phyloP scores from a whole-genome alignment of 2,329 filamentous ascomycete genomes.

The Podosphaera xanthii region DNA sequence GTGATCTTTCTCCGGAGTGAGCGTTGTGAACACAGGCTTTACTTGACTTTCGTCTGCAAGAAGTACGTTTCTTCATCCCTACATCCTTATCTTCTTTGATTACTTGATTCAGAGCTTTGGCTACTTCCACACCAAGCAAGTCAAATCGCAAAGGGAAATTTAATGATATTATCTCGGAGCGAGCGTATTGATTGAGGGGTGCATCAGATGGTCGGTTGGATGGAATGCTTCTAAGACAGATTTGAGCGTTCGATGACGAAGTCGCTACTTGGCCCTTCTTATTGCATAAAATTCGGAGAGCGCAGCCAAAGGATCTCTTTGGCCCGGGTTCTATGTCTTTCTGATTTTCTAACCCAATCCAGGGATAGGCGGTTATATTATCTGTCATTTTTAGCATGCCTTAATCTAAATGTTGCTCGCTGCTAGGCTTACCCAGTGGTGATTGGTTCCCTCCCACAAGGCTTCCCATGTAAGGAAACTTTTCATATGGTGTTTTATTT shows the following conservation, averaged over 20 bases:
- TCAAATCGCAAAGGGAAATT: slow-evolving; percentile 49
- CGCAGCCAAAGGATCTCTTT: slow-evolving; percentile 66
- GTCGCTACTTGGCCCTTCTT: slow-evolving; percentile 8
- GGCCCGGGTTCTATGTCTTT: slow-evolving; percentile 37
- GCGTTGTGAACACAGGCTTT: not conserved
- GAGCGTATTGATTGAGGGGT: slow-evolving; percentile 34
- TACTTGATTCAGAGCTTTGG: slow-evolving; percentile 57
- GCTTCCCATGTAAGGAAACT: slow-evolving; percentile 52
- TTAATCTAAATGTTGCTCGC: not conserved
- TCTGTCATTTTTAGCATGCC: not conserved
- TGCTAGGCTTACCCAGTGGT: slow-evolving; percentile 50
- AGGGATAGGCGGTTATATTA: not conserved
- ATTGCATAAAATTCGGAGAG: slow-evolving; percentile 59
- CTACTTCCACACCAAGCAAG: slow-evolving; percentile 53
- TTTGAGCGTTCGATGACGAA: slow-evolving; percentile 16
- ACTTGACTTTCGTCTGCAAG: slow-evolving; percentile 2
- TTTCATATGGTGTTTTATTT: slow-evolving; percentile 33
- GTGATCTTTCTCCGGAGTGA: not conserved
- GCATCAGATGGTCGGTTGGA: slow-evolving; percentile 36
- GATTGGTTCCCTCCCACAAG: slow-evolving; percentile 72
- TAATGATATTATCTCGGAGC: slow-evolving; percentile 21
- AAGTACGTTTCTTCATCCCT: slow-evolving; percentile 8
- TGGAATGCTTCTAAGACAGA: slow-evolving; percentile 22
- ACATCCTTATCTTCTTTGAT: slow-evolving; percentile 38
- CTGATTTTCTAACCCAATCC: not conserved